Conservation (phyloP, 148 eudicot genomes). For the Amaranthus hypochondriacus region DNA sequence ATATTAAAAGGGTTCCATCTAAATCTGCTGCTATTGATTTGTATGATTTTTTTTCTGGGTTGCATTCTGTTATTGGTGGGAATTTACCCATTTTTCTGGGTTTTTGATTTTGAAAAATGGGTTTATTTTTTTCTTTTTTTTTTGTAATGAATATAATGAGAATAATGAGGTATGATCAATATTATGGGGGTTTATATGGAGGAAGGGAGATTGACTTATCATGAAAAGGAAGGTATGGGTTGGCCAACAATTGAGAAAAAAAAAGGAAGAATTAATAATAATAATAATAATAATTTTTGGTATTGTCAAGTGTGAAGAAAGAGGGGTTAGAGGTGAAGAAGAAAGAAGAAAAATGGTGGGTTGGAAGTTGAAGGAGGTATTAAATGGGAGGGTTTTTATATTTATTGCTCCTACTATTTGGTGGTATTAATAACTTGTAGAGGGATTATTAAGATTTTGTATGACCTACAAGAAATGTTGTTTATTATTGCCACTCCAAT, state of each 20-base stretch:
- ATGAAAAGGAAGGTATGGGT: slow-evolving; percentile 21
- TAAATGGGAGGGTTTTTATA: slow-evolving; percentile 6
- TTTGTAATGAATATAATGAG: neutral
- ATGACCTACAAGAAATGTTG: slow-evolving; percentile 15
- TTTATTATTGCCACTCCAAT: no score
- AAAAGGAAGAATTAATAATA: neutral
- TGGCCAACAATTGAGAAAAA: slow-evolving; percentile 31
- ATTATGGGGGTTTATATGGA: slow-evolving; percentile 1
- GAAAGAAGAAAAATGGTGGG: slow-evolving; percentile 8
- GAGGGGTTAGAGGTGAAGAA: neutral
- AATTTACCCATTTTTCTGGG: slow-evolving; percentile 26
- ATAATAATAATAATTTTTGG: neutral
- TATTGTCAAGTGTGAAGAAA: neutral
- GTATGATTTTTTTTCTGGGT: slow-evolving; percentile 28
- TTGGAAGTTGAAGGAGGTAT: slow-evolving; percentile 26
- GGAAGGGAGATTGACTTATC: slow-evolving; percentile 21
- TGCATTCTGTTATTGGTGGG: slow-evolving; percentile 57
- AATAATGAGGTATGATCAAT: neutral
- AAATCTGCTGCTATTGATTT: slow-evolving; percentile 84
- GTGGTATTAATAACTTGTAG: neutral
- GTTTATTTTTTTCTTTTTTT: neutral
- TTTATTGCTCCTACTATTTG: slow-evolving; percentile 7
- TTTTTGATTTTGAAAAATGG: neutral
- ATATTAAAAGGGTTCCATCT: slow-evolving; percentile 79
- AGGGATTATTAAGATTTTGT: neutral